These are phyloP conservation scores for Leucosporidium scottii DNA, from an alignment of 768 basidiomycete genomes.

Conservation along the genomic window DNA sequence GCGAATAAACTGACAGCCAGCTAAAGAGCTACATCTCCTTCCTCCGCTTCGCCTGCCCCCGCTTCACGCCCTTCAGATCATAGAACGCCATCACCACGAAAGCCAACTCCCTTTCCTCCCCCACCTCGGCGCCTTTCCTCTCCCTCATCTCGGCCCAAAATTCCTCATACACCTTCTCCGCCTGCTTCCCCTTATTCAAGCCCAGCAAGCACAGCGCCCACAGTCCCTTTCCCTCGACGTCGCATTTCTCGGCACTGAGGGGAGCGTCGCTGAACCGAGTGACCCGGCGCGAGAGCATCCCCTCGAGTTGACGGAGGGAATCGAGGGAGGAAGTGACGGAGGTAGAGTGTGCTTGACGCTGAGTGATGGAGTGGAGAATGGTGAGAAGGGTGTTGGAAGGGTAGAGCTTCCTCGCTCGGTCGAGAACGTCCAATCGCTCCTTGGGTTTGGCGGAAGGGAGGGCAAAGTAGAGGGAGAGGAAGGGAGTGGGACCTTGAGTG, in stretches of 20 bases:
- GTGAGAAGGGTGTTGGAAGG: constrained; percentile 14
- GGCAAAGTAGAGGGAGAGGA: constrained; percentile 8
- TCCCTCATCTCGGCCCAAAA: constrained; percentile 10
- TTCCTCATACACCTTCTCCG: background rate
- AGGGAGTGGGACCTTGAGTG: constrained; percentile 4
- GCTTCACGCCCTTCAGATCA: background rate
- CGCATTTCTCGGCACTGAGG: no score
- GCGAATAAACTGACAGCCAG: no score
- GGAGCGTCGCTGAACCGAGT: background rate
- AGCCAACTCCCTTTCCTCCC: background rate
- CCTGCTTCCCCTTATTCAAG: background rate
- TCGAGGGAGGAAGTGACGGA: background rate
- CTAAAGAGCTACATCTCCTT: no score
- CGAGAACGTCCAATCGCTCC: constrained; percentile 7
- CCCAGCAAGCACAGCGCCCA: constrained; percentile 2
- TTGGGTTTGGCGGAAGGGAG: background rate
- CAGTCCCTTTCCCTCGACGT: constrained; percentile 3
- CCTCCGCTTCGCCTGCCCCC: no score
- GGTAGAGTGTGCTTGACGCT: background rate
- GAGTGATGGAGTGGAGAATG: constrained; percentile 7
- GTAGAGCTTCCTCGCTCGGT: background rate
- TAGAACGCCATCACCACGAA: constrained; percentile 13
- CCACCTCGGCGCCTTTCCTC: background rate
- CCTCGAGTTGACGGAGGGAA: background rate
- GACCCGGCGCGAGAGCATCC: background rate